These are phyloP conservation scores for Verticillium dahliae DNA, from an alignment of 2,329 filamentous ascomycete species.

Conservation along the genomic window DNA sequence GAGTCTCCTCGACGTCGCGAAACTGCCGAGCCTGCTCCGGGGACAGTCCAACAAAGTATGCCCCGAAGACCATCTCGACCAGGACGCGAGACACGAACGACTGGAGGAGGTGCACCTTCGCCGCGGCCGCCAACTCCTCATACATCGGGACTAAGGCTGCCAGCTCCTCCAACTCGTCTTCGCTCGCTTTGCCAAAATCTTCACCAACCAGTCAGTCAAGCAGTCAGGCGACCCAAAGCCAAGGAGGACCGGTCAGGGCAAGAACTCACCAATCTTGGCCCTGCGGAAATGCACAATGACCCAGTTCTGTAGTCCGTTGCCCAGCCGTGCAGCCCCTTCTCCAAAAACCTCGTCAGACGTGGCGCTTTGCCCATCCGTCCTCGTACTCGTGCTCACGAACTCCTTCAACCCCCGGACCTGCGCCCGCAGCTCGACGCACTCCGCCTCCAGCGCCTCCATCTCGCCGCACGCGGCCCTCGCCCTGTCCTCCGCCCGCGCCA, in stretches of 20 bases:
- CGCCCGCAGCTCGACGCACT: constrained; percentile 44
- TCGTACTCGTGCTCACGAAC: constrained; percentile 62
- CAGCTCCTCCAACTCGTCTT: constrained; percentile 34
- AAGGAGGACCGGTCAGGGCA: neutral
- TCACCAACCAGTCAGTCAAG: constrained; percentile 6
- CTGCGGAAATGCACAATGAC: constrained; percentile 63
- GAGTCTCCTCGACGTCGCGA: constrained; percentile 38
- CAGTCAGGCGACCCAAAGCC: neutral
- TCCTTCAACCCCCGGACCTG: constrained; percentile 65
- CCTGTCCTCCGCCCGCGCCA: constrained; percentile 45
- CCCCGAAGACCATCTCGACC: constrained; percentile 54
- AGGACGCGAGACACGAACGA: constrained; percentile 53
- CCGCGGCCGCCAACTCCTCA: constrained; percentile 42
- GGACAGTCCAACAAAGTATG: constrained; percentile 58
- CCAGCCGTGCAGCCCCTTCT: constrained; percentile 53
- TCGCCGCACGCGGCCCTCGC: constrained; percentile 39
- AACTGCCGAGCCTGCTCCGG: constrained; percentile 45
- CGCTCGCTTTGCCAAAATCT: constrained; percentile 38
- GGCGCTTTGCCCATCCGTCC: constrained; percentile 52
- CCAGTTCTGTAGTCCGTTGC: constrained; percentile 69
- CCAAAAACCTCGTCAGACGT: constrained; percentile 61
- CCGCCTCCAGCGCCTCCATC: constrained; percentile 45
- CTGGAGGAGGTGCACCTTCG: constrained; percentile 58
- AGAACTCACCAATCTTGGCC: constrained; percentile 45
- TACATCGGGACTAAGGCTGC: constrained; percentile 50